Evolutionary conservation across 176 grass and related monocot species (phyloP), one percentile per base, ranked within the genome.

Genomic region (Eragrostis nindensis): DNA sequence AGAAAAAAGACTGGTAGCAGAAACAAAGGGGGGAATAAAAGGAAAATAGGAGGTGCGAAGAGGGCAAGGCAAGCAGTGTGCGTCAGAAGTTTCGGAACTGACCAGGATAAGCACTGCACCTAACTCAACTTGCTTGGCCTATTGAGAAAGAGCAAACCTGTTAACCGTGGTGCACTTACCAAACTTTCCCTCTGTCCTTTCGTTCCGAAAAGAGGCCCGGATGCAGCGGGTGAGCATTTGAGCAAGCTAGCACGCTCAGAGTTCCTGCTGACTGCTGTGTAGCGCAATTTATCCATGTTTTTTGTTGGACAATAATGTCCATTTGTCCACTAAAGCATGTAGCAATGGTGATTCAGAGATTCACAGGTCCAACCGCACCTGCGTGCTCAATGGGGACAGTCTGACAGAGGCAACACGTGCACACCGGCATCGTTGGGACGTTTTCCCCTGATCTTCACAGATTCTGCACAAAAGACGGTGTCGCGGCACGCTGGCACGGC

Each of bases 141-240:
- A n/a, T 59, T 26, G 50, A 38, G 9, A 67, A 48, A 68, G 21
- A 82, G 13, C 73, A 16, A 73, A 87, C 63, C 41, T 2, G 38
- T 4, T 47, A 9, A 39, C 40, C 16, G 16, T n/a, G 29, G 68
- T 17, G 79, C 50, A 44, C 36, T 39, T 41, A 69, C 53, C 53
- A 19, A 30, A 47, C 39, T 45, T 7, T 12, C 25, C 11, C 72
- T 62, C 24, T 22, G 66, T 59, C n/a, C 6, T 40, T 26, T 5
- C 14, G 73, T 44, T 11, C 55, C 36, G 24, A 45, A 57, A 40
- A 10, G 11, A 9, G 55, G 2, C 39, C 39, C 39, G 8, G 21
- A 3, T 3, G 8, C 25, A 8, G 0, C 14, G 15, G 6, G 2
- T 36, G 32, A 36, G 32, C 32, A 36, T n/a, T n/a, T 17, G 61